These are phyloP conservation scores for Claviceps sp. DNA, from an alignment of 2,329 filamentous ascomycete species.

Conservation along the genomic window DNA sequence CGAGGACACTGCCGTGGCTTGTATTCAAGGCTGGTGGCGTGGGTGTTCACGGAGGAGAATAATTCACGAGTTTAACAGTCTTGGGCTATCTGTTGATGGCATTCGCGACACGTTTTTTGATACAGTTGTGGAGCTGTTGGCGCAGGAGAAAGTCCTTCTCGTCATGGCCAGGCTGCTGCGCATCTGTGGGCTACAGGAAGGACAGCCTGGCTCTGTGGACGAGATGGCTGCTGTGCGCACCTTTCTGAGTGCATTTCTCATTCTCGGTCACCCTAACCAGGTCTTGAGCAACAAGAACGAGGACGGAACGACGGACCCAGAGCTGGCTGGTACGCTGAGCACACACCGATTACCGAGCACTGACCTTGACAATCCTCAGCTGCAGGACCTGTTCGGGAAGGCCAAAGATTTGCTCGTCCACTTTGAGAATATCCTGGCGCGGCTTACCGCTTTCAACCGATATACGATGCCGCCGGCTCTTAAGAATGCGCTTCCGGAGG, in stretches of 20 bases:
- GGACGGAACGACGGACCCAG: conserved; percentile 36
- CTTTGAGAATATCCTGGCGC: conserved; percentile 62
- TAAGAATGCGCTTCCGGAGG: conserved; percentile 48
- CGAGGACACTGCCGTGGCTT: conserved; percentile 47
- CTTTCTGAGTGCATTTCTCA: conserved; percentile 68
- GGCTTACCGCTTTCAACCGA: conserved; percentile 51
- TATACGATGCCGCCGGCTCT: conserved; percentile 52
- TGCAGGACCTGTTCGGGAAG: conserved; percentile 62
- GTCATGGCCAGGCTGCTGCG: conserved; percentile 54
- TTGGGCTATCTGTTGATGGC: conserved; percentile 57
- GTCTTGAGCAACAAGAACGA: conserved; percentile 65
- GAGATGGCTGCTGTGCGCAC: conserved; percentile 61
- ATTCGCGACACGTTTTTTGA: conserved; percentile 62
- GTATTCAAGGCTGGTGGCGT: conserved; percentile 61
- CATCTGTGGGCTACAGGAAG: conserved; percentile 57
- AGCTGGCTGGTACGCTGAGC: conserved; percentile 29
- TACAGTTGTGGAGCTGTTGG: conserved; percentile 55
- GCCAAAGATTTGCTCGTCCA: conserved; percentile 62
- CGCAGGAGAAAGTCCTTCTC: conserved; percentile 50
- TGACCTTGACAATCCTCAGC: conserved; percentile 46
- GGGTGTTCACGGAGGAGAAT: conserved; percentile 41
- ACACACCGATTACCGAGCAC: conserved; percentile 21
- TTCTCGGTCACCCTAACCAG: conserved; percentile 64
- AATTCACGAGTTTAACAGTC: conserved; percentile 50
- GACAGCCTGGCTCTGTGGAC: conserved; percentile 45